Percentiles rank a stretch among this genome's conserved stretches.
These are phyloP conservation scores for Leccinum ochraceum DNA, from an alignment of 768 basidiomycete genomes.

Conservation along the genomic window DNA sequence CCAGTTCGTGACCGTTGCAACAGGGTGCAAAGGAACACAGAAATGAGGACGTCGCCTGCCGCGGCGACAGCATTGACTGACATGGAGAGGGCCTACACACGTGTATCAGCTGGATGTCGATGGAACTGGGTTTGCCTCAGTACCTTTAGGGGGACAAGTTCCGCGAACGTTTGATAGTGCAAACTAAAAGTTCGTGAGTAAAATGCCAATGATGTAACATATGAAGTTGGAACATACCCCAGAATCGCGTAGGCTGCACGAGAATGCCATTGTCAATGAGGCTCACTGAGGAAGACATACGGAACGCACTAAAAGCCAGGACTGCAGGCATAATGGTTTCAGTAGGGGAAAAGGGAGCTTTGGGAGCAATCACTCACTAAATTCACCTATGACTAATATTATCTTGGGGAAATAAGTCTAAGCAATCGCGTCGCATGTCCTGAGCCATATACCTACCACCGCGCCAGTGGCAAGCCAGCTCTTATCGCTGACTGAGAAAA, in stretches of 20 bases:
- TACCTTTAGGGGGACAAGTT: conserved; percentile 50
- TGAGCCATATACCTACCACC: conserved; percentile 28
- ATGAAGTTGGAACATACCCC: conserved; percentile 35
- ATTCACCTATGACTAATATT: conserved; percentile 44
- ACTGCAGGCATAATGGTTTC: conserved; percentile 19
- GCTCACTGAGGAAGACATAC: neutral
- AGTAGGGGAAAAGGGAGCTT: neutral
- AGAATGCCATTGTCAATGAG: conserved; percentile 6
- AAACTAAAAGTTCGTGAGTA: conserved; percentile 37
- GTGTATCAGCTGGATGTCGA: neutral
- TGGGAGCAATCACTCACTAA: conserved; percentile 27
- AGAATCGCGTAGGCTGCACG: conserved; percentile 37
- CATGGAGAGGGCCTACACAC: neutral
- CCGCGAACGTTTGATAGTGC: conserved; percentile 42
- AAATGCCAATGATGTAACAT: neutral
- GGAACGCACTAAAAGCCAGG: conserved; percentile 36
- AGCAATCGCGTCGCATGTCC: neutral
- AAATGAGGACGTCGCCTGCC: neutral
- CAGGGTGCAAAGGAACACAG: conserved; percentile 23
- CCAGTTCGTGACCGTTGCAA: conserved; percentile 54
- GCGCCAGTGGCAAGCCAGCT: conserved; percentile 41
- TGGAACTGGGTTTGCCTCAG: too few species aligned
- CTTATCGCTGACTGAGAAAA: conserved; percentile 50
- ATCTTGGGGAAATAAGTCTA: conserved; percentile 12
- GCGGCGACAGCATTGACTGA: neutral